Evolutionary conservation across 306 rosid species (phyloP).

Genomic region (Citrullus colocynthis): DNA sequence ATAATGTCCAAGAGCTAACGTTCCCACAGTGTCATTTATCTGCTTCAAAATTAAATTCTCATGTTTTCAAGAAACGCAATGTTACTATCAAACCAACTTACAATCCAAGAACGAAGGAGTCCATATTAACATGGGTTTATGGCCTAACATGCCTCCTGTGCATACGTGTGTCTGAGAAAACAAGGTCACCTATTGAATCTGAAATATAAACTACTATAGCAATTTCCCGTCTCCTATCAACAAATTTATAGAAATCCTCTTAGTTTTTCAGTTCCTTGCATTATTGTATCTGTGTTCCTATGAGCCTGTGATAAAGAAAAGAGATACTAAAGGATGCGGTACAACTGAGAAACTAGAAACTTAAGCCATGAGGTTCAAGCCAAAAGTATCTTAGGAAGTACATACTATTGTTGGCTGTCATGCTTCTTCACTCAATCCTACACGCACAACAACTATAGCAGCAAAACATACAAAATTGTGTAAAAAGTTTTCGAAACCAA

Average conservation of each 20-base stretch:
- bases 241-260: background rate
- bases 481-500: background rate
- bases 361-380: background rate
- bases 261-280: background rate
- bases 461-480: background rate
- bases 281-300: background rate
- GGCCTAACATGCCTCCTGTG: background rate
- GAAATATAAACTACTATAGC: background rate
- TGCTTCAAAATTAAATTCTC: conserved; percentile 18
- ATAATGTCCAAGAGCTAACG: conserved; percentile 86
- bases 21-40: conserved; percentile 92
- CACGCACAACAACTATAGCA: background rate
- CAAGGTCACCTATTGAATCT: background rate
- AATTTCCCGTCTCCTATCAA: background rate
- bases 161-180: background rate
- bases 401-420: background rate
- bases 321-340: background rate
- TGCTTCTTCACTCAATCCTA: background rate
- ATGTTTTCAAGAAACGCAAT: background rate
- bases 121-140: background rate
- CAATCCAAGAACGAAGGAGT: background rate
- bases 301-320: background rate
- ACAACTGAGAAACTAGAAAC: background rate
- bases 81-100: background rate
- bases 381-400: background rate